Evolutionary conservation across 345 rosid species (phyloP).

Genomic region (Arabis alpina): DNA sequence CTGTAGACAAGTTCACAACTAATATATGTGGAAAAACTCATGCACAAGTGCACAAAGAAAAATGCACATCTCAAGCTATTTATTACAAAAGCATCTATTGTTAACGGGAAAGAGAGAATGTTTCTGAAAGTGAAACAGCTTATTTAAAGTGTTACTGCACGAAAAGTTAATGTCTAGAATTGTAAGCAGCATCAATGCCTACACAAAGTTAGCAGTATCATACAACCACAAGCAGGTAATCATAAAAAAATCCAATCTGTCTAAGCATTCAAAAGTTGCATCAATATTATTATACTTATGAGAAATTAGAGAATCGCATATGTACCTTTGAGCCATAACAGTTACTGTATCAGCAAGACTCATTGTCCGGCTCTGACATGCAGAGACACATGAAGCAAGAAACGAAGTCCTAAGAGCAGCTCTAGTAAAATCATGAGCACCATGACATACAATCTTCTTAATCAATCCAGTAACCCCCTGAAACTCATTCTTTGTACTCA

Average conservation of each 20-base stretch:
- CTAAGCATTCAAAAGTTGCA: background rate
- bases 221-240: slow-evolving; percentile 9
- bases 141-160: background rate
- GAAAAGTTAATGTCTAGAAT: background rate
- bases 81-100: background rate
- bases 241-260: slow-evolving; percentile 1
- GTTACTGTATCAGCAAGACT: slow-evolving; percentile 87
- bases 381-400: slow-evolving; percentile 97
- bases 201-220: slow-evolving; percentile 2
- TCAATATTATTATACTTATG: background rate
- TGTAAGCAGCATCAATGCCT: background rate
- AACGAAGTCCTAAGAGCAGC: slow-evolving; percentile 93
- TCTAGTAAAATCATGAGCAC: slow-evolving; percentile 94
- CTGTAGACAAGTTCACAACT: background rate
- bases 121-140: background rate
- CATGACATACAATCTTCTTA: slow-evolving; percentile 68
- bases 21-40: background rate
- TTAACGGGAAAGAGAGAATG: background rate
- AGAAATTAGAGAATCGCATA: background rate
- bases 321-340: slow-evolving; percentile 93
- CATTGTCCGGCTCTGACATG: slow-evolving; percentile 90
- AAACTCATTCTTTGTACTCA: slow-evolving; percentile 74
- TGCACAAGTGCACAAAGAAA: background rate
- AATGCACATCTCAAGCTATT: slow-evolving; percentile 2
- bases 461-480: slow-evolving; percentile 72